Evolutionary conservation across 176 grass and related monocot species (phyloP), one percentile per base, ranked within the genome.

Genomic region (Themeda triandra): DNA sequence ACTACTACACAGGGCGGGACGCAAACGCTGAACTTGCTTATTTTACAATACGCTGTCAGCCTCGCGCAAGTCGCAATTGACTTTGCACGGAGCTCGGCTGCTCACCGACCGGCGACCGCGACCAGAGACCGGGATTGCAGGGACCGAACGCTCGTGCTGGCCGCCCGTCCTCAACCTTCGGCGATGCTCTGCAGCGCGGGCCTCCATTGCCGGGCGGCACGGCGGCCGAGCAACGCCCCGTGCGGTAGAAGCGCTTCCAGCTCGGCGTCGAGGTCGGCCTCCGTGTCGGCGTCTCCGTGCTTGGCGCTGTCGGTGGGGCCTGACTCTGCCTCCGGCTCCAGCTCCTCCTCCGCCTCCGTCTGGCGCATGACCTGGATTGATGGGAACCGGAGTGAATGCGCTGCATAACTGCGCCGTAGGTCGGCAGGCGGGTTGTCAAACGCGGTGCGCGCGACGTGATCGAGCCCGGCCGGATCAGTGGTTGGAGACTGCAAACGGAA

Each of bases 121-220:
- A 13, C 13, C 3, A 1, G 36, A n/a, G 40, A 23, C 32, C 8
- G 39, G 39, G 39, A 41, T 2, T 8, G 1, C 33, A 5, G 33
- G 39, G 15, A 8, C 18, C 48, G 21, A 66, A n/a, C 28, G 37
- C 0, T 24, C 12, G 60, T 18, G 29, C 72, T 19, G 25, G 33
- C n/a, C 31, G 3, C 49, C 8, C 33, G 3, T 35, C 78, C 92
- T 82, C 92, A 90, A 1, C 78, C 92, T 82, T 97, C 92, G 2
- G 88, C 12, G 28, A 97, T 97, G 88, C 95, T 97, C 67, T 94
- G 89, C 72, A 97, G 82, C 42, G 90, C 90, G 42, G 94, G 92
- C 75, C 72, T 92, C 94, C 94, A 97, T 70, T 94, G 92, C 70
- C 74, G 59, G 28, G 63, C 80, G 69, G 56, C 17, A 27, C 87